Evolutionary conservation across 108 stramenopile species (phyloP), one percentile per base, ranked within the genome.

Genomic region (Fistulifera pelliculosa): DNA sequence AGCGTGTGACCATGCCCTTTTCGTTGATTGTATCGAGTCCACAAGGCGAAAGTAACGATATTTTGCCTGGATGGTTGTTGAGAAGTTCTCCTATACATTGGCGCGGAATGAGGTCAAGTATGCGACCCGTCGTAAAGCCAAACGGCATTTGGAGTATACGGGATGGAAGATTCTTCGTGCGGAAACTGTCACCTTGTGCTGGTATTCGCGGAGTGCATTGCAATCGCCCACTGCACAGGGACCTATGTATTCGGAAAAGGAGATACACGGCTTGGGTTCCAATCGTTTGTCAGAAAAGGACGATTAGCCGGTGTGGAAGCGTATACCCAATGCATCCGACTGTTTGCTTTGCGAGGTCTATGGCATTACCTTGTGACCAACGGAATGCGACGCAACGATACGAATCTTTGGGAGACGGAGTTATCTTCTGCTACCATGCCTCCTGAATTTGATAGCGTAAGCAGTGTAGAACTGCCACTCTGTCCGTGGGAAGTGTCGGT

Each of bases 1-100:
- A 96, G 65, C 69, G 89, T 15, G 64, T 96, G 49, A 49, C 62
- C 15, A 76, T 96, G 69, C 96, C 96, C 14, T 96, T 96, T 70
- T 83, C 78, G 24, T 58, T 96, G 27, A 74, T 96, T 25, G 73
- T 77, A 16, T 35, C 50, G 11, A 41, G 60, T 18, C 18, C 54
- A 45, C 54, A 64, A 22, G 56, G 45, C 47, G 68, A 64, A 22
- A 70, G 63, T 48, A 91, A 94, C 56, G 73, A 83, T 50, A 62
- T 96, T 40, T 64, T 87, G 3, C 96, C 96, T 15, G 96, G 87
- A 10, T 96, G 96, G 96, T 68, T 94, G 41, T 58, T 94, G 14
- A 66, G 73, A 15, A 69, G 79, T 24, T 85, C 83, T 49, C 84
- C 90, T 96, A 95, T 63, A 90, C 90, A 5, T 62, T 96, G 40